Conservation (phyloP, 306 rosid genomes). For the apple (Malus domestica) region DNA sequence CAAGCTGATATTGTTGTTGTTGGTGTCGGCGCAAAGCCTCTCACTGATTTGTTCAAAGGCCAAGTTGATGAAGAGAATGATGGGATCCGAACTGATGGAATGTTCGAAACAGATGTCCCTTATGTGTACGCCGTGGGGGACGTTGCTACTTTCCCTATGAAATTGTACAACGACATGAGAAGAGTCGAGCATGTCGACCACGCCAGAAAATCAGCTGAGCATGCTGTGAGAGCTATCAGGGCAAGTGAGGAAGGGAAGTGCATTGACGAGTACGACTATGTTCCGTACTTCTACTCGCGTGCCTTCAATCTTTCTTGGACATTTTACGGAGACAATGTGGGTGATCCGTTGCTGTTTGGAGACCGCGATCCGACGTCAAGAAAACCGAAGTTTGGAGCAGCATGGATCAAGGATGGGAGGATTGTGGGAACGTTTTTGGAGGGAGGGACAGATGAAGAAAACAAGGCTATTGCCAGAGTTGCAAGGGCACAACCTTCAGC, state of each 20-base stretch:
- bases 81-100: slow-evolving; percentile 33
- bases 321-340: slow-evolving; percentile 40
- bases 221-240: slow-evolving; percentile 33
- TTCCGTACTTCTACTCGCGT: slow-evolving; percentile 34
- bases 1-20: slow-evolving; percentile 36
- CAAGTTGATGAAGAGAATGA: slow-evolving; percentile 23
- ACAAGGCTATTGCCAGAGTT: slow-evolving; percentile 25
- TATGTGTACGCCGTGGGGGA: slow-evolving; percentile 38
- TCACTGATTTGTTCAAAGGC: slow-evolving; percentile 24
- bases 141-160: slow-evolving; percentile 29
- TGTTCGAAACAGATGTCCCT: slow-evolving; percentile 17
- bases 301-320: slow-evolving; percentile 37
- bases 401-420: slow-evolving; percentile 33
- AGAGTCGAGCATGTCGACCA: slow-evolving; percentile 45
- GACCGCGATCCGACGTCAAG: slow-evolving; percentile 2
- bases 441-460: slow-evolving; percentile 40
- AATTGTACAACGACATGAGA: slow-evolving; percentile 27
- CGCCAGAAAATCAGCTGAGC: slow-evolving; percentile 40
- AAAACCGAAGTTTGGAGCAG: slow-evolving; percentile 36
- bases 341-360: slow-evolving; percentile 29
- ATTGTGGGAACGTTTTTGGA: slow-evolving; percentile 39
- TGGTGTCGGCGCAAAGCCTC: slow-evolving; percentile 37
- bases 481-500: slow-evolving; percentile 27
- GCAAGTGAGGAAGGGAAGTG: slow-evolving; percentile 10
- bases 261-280: slow-evolving; percentile 24